Evolutionary conservation across 805 yeast genomes (phyloP), one percentile per base, ranked within the genome.

Genomic region (Saturnispora ahearnii): DNA sequence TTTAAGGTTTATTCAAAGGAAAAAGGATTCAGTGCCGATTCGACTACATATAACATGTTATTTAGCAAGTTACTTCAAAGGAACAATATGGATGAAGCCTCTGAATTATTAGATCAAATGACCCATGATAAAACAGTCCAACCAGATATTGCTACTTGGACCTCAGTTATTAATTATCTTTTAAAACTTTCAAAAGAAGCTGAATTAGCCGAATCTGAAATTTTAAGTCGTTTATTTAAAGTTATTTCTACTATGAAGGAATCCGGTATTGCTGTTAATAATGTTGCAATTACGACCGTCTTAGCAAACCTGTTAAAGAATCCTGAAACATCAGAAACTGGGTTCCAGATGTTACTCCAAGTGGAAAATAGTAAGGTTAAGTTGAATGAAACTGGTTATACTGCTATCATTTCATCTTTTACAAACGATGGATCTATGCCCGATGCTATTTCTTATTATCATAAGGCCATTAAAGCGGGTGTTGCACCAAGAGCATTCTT

Each of bases 141-240:
- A 34, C 83, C 84, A 28, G 86, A 81, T 60, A 70, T 79, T 43
- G 79, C 79, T 15, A 82, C 90, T 2, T 78, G 78, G 63, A 75
- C 89, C 3, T 73, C 76, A 33, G 65, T 82, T 24, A 70, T 82
- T 48, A 81, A 82, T 57, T 63, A 73, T 47, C 69, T 73, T 54
- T 70, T 82, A 65, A 78, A 77, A 59, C 66, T 65, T n/a, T 68
- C 73, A 33, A 79, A 66, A 51, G 57, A 64, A 2, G 73, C 79
- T 8, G 61, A 63, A 10, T 62, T 66, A n/a, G 55, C 65, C 4
- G 63, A 75, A 24, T 69, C 65, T 10, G 53, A 54, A 18, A 57
- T 63, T 24, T 59, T 77, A 26, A 63, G 64, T 9, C 53, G 56
- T 29, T 42, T 66, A 13, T 41, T 48, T 11, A 18, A 52, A 4